Conservation (phyloP, 2,329 filamentous ascomycete species). For the Pseudopyricularia cyperi region DNA sequence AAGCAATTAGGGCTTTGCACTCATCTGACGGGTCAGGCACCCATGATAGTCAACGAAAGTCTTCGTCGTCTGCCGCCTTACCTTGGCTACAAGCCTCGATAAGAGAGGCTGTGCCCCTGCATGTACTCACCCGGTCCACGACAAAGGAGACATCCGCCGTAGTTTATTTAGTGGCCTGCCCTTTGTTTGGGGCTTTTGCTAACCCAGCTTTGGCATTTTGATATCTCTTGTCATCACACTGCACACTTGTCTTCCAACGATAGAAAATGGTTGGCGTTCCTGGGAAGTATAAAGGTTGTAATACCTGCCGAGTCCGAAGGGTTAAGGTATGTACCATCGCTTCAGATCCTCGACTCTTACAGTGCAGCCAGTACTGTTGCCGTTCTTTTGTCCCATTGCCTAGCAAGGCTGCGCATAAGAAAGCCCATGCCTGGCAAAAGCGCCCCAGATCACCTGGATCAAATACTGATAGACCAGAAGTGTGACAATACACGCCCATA, state of each 20-base stretch:
- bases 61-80: not conserved
- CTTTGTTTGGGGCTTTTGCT: not conserved
- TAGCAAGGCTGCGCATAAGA: too few species aligned
- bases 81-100: not conserved
- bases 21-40: not conserved
- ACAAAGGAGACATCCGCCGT: not conserved
- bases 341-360: not conserved
- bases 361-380: conserved; percentile 1
- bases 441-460: not conserved
- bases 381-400: not conserved
- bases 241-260: not conserved
- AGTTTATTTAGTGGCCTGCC: not conserved
- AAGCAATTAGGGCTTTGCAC: not conserved
- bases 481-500: conserved; percentile 49
- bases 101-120: not conserved
- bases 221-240: not conserved
- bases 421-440: not conserved
- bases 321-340: conserved; percentile 35
- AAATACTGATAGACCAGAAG: conserved; percentile 16
- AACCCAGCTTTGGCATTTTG: not conserved
- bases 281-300: conserved; percentile 52
- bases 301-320: conserved; percentile 44
- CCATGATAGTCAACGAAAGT: not conserved
- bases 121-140: not conserved
- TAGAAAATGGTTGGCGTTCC: conserved; percentile 44